Evolutionary conservation across 1,284 basidiomycete species (phyloP), one percentile per base, ranked within the genome.

Genomic region (Puccinia coronata): DNA sequence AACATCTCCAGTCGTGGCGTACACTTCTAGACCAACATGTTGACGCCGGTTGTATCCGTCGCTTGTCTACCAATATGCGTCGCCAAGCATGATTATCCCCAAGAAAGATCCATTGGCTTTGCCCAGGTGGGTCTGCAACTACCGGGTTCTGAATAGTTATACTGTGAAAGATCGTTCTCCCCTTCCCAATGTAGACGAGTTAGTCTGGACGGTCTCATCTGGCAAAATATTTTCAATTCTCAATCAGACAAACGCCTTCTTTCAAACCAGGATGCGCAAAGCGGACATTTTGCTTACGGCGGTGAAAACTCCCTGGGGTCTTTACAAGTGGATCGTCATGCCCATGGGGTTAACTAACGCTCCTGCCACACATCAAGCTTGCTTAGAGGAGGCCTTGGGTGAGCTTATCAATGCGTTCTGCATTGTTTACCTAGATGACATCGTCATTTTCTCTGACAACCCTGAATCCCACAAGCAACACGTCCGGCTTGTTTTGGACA

Each of bases 261-360:
- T 87, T 82, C 88, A 88, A 76, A 88, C 86, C 0, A 75, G 83
- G 0, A 83, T 88, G 9, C 85, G 87, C 70, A 85, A 86, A 0
- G 86, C 88, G 34, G 83, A 87, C 71, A 84, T 88, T 0, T 81
- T 84, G 11, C 84, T 85, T n/a, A 88, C 88, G 0, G 88, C 87
- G 0, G 86, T 89, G 0, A 82, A 76, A 1, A 88, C 87, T 0
- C 87, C 87, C 0, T 85, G 86, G 34, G 87, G 88, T 0, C 82
- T 87, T 0, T 88, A 86, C 63, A 86, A 88, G 76, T 88, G 87
- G 87, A 14, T 83, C 0, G 87, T 88, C 0, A 89, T 88, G 88
- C 88, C 87, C 0, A 85, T 86, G 82, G 88, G 88, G 0, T 82
- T 85, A 16, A 80, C 84, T 3, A 88, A 88, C 73, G 84, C 88